Percentiles rank a stretch among this genome's conserved stretches.
Conservation (phyloP, 108 stramenopile genomes). For the Skeletonema grethae region DNA sequence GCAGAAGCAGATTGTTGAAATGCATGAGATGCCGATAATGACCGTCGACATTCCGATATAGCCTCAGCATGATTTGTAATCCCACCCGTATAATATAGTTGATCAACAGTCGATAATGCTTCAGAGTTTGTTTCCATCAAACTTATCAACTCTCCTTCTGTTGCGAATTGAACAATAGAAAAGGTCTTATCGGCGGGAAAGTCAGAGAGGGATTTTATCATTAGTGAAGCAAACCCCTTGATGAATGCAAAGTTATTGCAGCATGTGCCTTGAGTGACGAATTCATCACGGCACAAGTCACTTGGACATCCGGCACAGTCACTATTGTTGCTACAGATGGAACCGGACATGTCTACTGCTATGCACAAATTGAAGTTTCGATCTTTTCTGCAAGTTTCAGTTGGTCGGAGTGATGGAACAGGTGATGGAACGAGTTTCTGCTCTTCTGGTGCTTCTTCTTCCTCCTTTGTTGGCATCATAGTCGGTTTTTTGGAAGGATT, state of each 20-base stretch:
- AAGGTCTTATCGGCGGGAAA: conserved; percentile 9
- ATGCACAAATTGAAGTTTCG: conserved; percentile 4
- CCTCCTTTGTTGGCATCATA: neutral
- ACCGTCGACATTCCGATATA: conserved; percentile 4
- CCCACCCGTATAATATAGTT: conserved; percentile 24
- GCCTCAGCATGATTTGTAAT: conserved; percentile 17
- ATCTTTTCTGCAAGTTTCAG: neutral
- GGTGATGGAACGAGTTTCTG: conserved; percentile 5
- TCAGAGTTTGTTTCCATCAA: neutral
- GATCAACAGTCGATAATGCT: neutral
- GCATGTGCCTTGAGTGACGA: conserved; percentile 4
- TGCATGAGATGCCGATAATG: neutral
- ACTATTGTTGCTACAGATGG: neutral
- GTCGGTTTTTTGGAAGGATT: too few species aligned
- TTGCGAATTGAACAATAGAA: neutral
- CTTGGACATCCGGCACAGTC: conserved; percentile 1
- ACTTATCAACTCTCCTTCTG: neutral
- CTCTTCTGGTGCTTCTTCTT: neutral
- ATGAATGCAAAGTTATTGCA: neutral
- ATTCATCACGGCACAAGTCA: conserved; percentile 1
- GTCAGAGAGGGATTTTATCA: neutral
- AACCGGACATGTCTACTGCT: conserved; percentile 3
- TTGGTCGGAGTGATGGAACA: conserved; percentile 9
- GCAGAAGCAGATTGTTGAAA: neutral
- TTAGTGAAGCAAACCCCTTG: conserved; percentile 1